Percentiles rank a stretch among this genome's conserved stretches.
These are phyloP conservation scores for Vitis rotundifolia DNA, from an alignment of 164 flowering plant genomes.

Conservation along the genomic window DNA sequence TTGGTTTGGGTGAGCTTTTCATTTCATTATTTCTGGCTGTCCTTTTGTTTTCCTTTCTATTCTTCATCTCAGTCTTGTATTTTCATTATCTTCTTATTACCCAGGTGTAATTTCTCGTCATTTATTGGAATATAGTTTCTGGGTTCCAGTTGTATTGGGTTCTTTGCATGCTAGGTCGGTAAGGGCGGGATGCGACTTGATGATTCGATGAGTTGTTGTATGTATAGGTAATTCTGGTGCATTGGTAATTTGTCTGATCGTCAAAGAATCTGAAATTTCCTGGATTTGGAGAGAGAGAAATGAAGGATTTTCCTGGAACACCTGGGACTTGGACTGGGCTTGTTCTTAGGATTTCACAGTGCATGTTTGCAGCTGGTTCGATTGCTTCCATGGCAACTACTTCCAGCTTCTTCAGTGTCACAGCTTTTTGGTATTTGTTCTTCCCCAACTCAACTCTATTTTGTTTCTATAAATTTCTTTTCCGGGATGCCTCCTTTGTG, in stretches of 20 bases:
- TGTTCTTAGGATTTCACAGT: constrained; percentile 55
- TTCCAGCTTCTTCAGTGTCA: constrained; percentile 40
- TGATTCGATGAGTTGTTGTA: background rate
- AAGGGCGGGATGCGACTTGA: too few relatives aligned
- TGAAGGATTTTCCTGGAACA: constrained; percentile 72
- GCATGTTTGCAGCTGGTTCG: constrained; percentile 59
- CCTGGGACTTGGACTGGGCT: constrained; percentile 71
- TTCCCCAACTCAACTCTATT: background rate
- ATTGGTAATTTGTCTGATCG: constrained; percentile 6
- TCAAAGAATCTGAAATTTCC: constrained; percentile 1
- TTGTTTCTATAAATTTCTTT: background rate
- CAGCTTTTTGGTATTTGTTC: constrained; percentile 71
- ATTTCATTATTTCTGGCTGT: too few relatives aligned
- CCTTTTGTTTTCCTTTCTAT: too few relatives aligned
- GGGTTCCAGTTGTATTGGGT: too few relatives aligned
- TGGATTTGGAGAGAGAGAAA: constrained; percentile 16
- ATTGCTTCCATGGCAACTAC: constrained; percentile 61
- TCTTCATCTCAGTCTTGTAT: too few relatives aligned
- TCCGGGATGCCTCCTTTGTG: too few relatives aligned
- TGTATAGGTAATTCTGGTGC: background rate
- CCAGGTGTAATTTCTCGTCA: too few relatives aligned
- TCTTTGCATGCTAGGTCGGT: too few relatives aligned
- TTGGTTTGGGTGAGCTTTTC: too few relatives aligned
- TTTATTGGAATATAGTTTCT: too few relatives aligned
- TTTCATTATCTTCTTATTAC: too few relatives aligned